Evolutionary conservation across 2,329 filamentous ascomycete species (phyloP), one percentile per base, ranked within the genome.

Genomic region (Pestalotiopsis fici): DNA sequence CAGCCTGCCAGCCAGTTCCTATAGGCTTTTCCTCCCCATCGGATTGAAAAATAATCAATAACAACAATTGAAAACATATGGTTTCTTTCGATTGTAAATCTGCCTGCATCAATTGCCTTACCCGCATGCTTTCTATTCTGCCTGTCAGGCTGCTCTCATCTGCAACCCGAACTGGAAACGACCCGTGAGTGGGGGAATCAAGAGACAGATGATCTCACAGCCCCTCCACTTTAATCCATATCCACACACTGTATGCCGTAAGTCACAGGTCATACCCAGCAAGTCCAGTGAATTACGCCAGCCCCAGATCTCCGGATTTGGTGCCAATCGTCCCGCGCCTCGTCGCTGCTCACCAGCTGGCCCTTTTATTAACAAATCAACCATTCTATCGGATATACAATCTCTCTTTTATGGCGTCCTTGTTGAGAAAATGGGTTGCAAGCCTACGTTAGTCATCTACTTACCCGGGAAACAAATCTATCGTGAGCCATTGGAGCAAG

Each of bases 241-340:
- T 21, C 43, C 43, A 23, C 43, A 18, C 43, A 50, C 18, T 50
- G 43, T 23, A 11, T 50, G 18, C 43, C 43, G 43, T 21, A 50
- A 50, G 59, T 31, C 59, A 39, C 25, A 43, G 57, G 28, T 37
- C 31, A 27, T 60, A 60, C 28, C 27, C 25, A 31, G 27, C 57
- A 62, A 9, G 39, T 62, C 12, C 35, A 27, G n/a, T 50, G n/a
- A 31, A 39, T 37, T 28, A 62, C 59, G 37, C 37, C 21, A 62
- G 37, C 59, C 25, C 59, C 59, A 47, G 31, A 39, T 50, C 59
- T 62, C 59, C 59, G 59, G 59, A 62, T 62, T 62, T 62, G 57
- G 18, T 39, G 21, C 25, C n/a, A 62, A 35, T 62, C 37, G n/a
- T 37, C 18, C 57, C 31, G 55, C 27, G 55, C 27, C 31, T 31